Percentiles rank a stretch among this genome's conserved stretches.
phyloP scores from a whole-genome alignment of 495 filamentous ascomycete species.

The Lepraria neglecta region DNA sequence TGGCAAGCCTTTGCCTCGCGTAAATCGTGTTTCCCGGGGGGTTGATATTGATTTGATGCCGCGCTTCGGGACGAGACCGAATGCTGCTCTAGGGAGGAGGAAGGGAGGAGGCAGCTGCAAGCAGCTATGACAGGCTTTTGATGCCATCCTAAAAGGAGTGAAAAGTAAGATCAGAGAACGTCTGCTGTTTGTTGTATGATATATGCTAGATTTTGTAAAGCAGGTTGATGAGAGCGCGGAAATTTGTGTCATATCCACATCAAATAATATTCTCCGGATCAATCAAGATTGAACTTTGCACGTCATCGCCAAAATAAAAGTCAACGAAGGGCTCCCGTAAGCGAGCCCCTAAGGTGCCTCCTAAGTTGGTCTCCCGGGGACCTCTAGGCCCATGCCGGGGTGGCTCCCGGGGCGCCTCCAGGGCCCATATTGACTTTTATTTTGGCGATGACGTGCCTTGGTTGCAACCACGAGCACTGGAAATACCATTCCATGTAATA shows the following conservation, averaged over 20 bases:
- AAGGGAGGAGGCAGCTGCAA: conserved; percentile 24
- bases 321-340: no score
- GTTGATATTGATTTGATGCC: conserved; percentile 48
- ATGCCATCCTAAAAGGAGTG: conserved; percentile 6
- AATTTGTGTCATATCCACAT: background rate
- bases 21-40: conserved; percentile 44
- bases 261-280: no score
- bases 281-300: no score
- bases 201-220: background rate
- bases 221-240: background rate
- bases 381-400: no score
- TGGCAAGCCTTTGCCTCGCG: conserved; percentile 41
- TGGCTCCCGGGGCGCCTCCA: no score
- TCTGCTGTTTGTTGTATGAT: no score
- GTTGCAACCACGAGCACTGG: no score
- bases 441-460: background rate
- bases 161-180: background rate
- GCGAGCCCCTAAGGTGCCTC: no score
- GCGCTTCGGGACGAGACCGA: conserved; percentile 16
- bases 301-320: no score
- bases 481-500: no score
- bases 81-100: conserved; percentile 23
- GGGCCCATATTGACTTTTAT: no score
- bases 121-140: conserved; percentile 15
- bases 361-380: no score